Evolutionary conservation across 495 filamentous ascomycete species (phyloP), one percentile per base, ranked within the genome.

Genomic region (Penicillium simplicissimum): DNA sequence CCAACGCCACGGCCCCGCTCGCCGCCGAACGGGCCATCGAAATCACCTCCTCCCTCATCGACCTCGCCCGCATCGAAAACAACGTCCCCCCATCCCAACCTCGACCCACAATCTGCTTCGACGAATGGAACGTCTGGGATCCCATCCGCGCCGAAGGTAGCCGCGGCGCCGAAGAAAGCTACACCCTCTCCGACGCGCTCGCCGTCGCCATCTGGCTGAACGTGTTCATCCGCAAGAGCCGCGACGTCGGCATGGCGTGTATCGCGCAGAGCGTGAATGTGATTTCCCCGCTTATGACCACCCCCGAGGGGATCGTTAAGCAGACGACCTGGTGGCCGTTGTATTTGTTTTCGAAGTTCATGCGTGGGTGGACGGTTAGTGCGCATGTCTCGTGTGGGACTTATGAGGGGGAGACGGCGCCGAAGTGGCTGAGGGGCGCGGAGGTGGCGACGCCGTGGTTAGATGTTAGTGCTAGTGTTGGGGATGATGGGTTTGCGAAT

Each of bases 71-170:
- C 14, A 88, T 91, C 70, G 87, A 91, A 70, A 87, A 86, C 63
- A 68, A 70, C 2, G 83, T 90, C 1, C 76, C 86, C 0, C 75
- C 82, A 2, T 73, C 78, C 4, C 81, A 85, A 31, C 82, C 82
- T 13, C 73, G 79, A 11, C 87, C 84, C 14, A 88, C 79, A 38
- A 90, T 93, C 71, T 92, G 90, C 74, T 92, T 92, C 70, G 90
- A 93, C 71, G 90, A 92, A 72, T 92, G 90, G 90, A 91, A 93
- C 72, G 88, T 92, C 13, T 92, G 90, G 90, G 89, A 92, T 67
- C 88, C 88, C 8, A 77, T 82, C 38, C 84, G 89, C 25, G 89
- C 90, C 1, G 87, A 86, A 4, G 89, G 88, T 42, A 86, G 87
- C 61, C 72, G 79, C 54, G 88, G 88, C 19, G 88, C 84, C 1